Evolutionary conservation across 2,329 filamentous ascomycete species (phyloP).

Genomic region (Fusarium citri): DNA sequence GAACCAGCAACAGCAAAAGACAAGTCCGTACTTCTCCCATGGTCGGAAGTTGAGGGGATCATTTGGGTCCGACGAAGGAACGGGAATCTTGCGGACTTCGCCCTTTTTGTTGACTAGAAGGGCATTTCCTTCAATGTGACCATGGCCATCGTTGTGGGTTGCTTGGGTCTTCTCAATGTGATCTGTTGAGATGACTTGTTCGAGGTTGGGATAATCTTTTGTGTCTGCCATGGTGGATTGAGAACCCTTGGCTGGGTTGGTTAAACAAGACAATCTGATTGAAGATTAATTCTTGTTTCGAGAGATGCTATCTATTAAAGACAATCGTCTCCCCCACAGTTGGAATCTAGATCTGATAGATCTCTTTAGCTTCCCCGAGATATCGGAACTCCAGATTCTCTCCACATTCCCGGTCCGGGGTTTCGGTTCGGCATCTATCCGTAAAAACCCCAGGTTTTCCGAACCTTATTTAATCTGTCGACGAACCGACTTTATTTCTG

Average conservation of each 20-base stretch:
- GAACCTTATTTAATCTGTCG: too few relatives aligned
- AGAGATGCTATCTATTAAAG: neutral
- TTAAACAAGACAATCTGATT: neutral
- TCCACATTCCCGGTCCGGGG: slow-evolving; percentile 16
- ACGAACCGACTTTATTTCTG: neutral
- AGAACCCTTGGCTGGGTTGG: neutral
- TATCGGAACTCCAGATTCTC: neutral
- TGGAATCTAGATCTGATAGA: neutral
- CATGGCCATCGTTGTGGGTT: neutral
- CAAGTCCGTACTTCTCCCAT: slow-evolving; percentile 19
- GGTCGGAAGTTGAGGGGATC: slow-evolving; percentile 12
- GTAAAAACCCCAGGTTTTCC: neutral
- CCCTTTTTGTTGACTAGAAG: slow-evolving; percentile 6
- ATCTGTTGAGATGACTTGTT: neutral
- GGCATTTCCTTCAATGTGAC: slow-evolving; percentile 16
- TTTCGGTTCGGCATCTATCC: slow-evolving; percentile 16
- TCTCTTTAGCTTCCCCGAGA: neutral
- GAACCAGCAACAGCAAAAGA: slow-evolving; percentile 24
- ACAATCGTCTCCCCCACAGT: neutral
- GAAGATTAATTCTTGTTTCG: neutral
- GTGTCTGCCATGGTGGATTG: slow-evolving; percentile 5
- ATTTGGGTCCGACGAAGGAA: slow-evolving; percentile 14
- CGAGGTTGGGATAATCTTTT: slow-evolving; percentile 1
- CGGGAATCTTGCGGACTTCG: slow-evolving; percentile 15
- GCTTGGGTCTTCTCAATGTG: slow-evolving; percentile 5